Evolutionary conservation across 1,284 basidiomycete genomes (phyloP), one percentile per base, ranked within the genome.

Genomic region (Rhodotorula sp.): DNA sequence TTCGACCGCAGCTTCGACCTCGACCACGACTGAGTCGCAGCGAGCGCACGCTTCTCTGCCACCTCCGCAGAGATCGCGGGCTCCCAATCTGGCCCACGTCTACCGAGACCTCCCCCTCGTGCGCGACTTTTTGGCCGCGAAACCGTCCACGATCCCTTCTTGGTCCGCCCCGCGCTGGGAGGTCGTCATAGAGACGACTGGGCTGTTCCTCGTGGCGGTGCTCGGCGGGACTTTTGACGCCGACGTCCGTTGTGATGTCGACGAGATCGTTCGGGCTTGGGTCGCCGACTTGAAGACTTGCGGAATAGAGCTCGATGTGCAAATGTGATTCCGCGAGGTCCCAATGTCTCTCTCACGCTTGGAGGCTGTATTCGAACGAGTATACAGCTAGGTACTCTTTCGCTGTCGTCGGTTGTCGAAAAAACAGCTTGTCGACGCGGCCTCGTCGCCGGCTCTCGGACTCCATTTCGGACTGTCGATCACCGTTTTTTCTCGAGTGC

Each of bases 161-260:
- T 75, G 71, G 71, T 69, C 74, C 15, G 46, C 67, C 1, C 60
- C 67, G 20, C 47, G 74, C 1, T 75, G 66, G 58, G 74, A 75
- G 47, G 56, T 75, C 8, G 39, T 73, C 14, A 46, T 73, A 29
- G 74, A 75, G 47, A 21, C 29, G 3, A 15, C 62, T 4, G 62
- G 23, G 15, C 34, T 57, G 20, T 54, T 73, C n/a, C 54, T 73
- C 1, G n/a, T 51, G 4, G 68, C 67, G 1, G n/a, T 75, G 2
- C 52, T 75, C 1, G 59, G 61, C 0, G 73, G 73, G 2, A 52
- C 48, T 39, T n/a, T 71, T 6, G 8, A 26, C 16, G 66, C 43
- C 3, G 69, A 65, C 15, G 72, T 73, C 20, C 34, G 64, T 10
- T 52, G 21, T 3, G 69, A 65, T 6, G 69, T 71, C 12, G 29